Conservation (phyloP, 1,284 basidiomycete genomes). For the Ustilago vetiveriae region DNA sequence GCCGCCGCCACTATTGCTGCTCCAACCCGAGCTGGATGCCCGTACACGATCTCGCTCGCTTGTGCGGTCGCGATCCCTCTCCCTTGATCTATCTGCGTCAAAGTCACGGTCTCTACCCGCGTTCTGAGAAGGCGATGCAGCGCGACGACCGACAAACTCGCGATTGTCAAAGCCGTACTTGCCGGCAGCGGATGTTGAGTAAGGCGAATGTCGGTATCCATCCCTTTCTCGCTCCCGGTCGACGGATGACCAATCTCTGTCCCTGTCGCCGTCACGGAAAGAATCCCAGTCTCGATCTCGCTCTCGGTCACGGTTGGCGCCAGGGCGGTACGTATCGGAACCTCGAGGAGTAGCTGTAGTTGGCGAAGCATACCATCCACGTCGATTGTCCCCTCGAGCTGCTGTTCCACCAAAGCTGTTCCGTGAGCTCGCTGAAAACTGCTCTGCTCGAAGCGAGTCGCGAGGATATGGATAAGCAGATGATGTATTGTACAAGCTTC, state of each 20-base stretch:
- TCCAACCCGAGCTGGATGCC: constrained; percentile 22
- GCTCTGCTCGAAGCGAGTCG: constrained; percentile 22
- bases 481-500: constrained; percentile 15
- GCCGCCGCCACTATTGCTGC: constrained; percentile 13
- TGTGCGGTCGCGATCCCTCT: constrained; percentile 30
- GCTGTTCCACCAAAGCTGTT: constrained; percentile 14
- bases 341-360: constrained; percentile 23
- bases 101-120: constrained; percentile 22
- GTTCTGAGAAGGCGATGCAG: constrained; percentile 21
- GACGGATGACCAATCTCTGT: constrained; percentile 31
- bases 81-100: constrained; percentile 39
- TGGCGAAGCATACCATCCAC: constrained; percentile 27
- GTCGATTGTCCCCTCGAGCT: constrained; percentile 21
- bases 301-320: constrained; percentile 31
- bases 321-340: constrained; percentile 40
- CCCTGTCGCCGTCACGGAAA: constrained; percentile 39
- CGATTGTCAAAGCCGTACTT: constrained; percentile 34
- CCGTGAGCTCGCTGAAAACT: constrained; percentile 19
- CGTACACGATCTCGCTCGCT: constrained; percentile 27
- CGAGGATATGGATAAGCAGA: constrained; percentile 37
- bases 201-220: constrained; percentile 12
- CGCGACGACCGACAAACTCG: constrained; percentile 26
- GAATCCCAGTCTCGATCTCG: constrained; percentile 42
- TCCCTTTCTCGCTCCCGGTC: constrained; percentile 41
- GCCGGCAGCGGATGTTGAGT: constrained; percentile 13